phyloP scores from a whole-genome alignment of 768 basidiomycete species.

The Royoungia palumana region DNA sequence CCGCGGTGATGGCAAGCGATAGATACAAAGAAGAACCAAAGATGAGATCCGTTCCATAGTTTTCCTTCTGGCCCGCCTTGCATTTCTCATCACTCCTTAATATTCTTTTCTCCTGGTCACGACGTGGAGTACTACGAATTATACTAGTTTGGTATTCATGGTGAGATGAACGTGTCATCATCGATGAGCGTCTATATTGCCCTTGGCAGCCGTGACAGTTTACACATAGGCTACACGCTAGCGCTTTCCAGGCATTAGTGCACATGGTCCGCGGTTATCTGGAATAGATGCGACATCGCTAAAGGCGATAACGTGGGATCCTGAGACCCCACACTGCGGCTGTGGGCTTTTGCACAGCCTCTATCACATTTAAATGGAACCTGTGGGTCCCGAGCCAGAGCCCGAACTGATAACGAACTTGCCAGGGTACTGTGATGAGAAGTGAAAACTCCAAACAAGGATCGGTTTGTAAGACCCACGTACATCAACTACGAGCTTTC shows the following conservation, averaged over 20 bases:
- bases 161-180: conserved; percentile 20
- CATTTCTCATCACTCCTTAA: conserved; percentile 1
- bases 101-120: not conserved
- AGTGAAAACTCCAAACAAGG: no score
- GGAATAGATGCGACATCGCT: not conserved
- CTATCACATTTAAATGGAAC: not conserved
- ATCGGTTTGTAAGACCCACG: not conserved
- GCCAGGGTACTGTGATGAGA: not conserved
- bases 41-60: conserved; percentile 4
- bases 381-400: not conserved
- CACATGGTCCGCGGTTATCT: not conserved
- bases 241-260: no score
- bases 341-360: conserved; percentile 8
- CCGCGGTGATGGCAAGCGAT: conserved; percentile 15
- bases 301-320: not conserved
- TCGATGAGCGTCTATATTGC: not conserved
- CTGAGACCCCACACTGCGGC: no score
- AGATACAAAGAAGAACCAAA: conserved; percentile 5
- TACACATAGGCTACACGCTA: not conserved
- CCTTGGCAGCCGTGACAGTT: no score
- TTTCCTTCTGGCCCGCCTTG: not conserved
- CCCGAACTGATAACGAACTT: not conserved
- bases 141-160: not conserved
- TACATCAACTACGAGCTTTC: no score
- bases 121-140: not conserved